Percentiles rank a stretch among this genome's conserved stretches.
Evolutionary conservation across 306 rosid genomes (phyloP).

Genomic region (Vachellia collinsii): DNA sequence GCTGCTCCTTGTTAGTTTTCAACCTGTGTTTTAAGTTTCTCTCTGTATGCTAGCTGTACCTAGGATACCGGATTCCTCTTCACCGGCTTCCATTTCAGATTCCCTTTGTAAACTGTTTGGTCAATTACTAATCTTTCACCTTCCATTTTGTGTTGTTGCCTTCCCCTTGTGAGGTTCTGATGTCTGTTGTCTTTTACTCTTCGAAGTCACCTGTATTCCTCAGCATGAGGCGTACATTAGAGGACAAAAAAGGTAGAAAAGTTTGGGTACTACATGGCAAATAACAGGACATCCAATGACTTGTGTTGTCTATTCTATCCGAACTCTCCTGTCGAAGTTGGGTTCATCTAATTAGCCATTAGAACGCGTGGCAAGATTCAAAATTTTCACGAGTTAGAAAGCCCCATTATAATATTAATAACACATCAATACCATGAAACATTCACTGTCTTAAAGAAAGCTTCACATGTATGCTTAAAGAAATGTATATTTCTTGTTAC

Average conservation of each 20-base stretch:
- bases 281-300: not conserved
- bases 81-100: constrained; percentile 80
- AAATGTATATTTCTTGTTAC: not conserved
- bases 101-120: constrained; percentile 49
- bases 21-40: constrained; percentile 53
- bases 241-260: constrained; percentile 12
- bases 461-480: not conserved
- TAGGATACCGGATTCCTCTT: constrained; percentile 90
- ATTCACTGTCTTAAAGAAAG: not conserved
- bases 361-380: not conserved
- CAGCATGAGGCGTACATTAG: constrained; percentile 25
- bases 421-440: not conserved
- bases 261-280: not conserved
- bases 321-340: not conserved
- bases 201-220: constrained; percentile 5
- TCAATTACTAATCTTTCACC: constrained; percentile 45
- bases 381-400: not conserved
- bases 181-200: constrained; percentile 25
- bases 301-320: constrained; percentile 15
- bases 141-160: constrained; percentile 36
- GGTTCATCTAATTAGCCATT: not conserved
- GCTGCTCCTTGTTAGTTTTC: constrained; percentile 40
- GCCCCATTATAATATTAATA: not conserved
- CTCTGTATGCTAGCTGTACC: constrained; percentile 46
- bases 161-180: constrained; percentile 32